Conservation (phyloP, 192 early-diverging fungal species). For the Rhizoclosmatium globosum region DNA sequence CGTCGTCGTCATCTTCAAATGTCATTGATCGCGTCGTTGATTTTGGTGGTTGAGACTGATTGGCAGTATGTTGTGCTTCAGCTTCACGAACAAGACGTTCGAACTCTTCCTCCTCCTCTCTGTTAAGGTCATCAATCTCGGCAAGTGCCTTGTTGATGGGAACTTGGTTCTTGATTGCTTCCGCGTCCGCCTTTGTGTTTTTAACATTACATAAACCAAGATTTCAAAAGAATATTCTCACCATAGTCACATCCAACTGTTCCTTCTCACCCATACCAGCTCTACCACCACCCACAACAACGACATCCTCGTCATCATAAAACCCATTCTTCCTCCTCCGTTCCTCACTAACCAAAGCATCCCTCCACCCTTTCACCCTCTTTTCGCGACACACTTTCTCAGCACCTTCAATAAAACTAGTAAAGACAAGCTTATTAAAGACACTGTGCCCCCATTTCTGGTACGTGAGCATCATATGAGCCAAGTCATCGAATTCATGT, state of each 20-base stretch:
- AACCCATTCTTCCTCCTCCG: neutral
- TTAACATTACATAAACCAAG: neutral
- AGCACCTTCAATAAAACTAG: constrained; percentile 37
- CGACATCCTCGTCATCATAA: constrained; percentile 5
- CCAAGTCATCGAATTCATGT: constrained; percentile 46
- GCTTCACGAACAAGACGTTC: neutral
- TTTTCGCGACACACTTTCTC: constrained; percentile 48
- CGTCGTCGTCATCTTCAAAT: neutral
- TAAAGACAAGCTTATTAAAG: constrained; percentile 49
- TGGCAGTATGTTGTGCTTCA: neutral
- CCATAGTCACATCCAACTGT: too few species aligned
- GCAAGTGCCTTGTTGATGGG: neutral
- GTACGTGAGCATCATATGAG: constrained; percentile 45
- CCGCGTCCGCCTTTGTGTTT: neutral
- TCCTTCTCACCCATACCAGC: too few species aligned
- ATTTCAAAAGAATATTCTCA: too few species aligned
- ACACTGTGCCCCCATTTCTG: constrained; percentile 52
- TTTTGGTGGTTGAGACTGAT: neutral
- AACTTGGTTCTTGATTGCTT: neutral
- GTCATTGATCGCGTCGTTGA: neutral
- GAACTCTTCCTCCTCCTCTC: constrained; percentile 11
- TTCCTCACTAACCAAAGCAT: constrained; percentile 1
- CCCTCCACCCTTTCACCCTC: constrained; percentile 36
- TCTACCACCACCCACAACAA: neutral
- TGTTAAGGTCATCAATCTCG: constrained; percentile 3